phyloP scores from a whole-genome alignment of 805 yeast species.

The Wickerhamomyces queroliae region DNA sequence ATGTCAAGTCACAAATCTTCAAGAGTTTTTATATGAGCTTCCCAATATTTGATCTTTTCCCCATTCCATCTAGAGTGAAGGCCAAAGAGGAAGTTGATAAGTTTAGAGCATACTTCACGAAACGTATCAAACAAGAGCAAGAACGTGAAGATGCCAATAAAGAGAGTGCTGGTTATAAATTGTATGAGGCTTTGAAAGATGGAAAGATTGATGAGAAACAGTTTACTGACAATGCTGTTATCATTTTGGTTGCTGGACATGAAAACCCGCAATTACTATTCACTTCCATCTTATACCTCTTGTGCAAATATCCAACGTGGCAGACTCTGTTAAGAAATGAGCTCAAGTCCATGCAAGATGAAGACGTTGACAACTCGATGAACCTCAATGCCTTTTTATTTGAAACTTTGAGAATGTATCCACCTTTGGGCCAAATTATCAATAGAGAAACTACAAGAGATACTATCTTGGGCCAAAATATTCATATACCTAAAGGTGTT shows the following conservation, averaged over 20 bases:
- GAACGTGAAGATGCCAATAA: slow-evolving; percentile 21
- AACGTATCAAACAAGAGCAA: slow-evolving; percentile 28
- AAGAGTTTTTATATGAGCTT: slow-evolving; percentile 48
- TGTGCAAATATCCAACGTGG: slow-evolving; percentile 34
- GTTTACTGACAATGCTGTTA: slow-evolving; percentile 47
- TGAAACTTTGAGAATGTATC: slow-evolving; percentile 45
- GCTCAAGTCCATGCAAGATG: slow-evolving; percentile 2
- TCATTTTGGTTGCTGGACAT: slow-evolving; percentile 56
- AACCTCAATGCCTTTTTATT: slow-evolving; percentile 31
- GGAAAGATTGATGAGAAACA: slow-evolving; percentile 38
- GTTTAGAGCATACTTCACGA: slow-evolving; percentile 33
- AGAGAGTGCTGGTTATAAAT: slow-evolving; percentile 33
- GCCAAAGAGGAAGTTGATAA: slow-evolving; percentile 37
- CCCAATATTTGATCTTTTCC: slow-evolving; percentile 46
- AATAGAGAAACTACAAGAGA: slow-evolving; percentile 39
- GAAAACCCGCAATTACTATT: slow-evolving; percentile 54
- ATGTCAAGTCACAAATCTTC: slow-evolving; percentile 47
- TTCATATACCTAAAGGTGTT: slow-evolving; percentile 41
- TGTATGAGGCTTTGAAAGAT: slow-evolving; percentile 32
- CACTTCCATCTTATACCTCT: slow-evolving; percentile 38
- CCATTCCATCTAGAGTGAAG: slow-evolving; percentile 38
- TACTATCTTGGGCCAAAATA: slow-evolving; percentile 33
- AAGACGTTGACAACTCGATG: slow-evolving; percentile 16
- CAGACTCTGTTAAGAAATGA: slow-evolving; percentile 29
- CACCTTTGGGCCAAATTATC: slow-evolving; percentile 52